Evolutionary conservation across 371 early-diverging fungal genomes (phyloP).

Genomic region (Mucor circinelloides): DNA sequence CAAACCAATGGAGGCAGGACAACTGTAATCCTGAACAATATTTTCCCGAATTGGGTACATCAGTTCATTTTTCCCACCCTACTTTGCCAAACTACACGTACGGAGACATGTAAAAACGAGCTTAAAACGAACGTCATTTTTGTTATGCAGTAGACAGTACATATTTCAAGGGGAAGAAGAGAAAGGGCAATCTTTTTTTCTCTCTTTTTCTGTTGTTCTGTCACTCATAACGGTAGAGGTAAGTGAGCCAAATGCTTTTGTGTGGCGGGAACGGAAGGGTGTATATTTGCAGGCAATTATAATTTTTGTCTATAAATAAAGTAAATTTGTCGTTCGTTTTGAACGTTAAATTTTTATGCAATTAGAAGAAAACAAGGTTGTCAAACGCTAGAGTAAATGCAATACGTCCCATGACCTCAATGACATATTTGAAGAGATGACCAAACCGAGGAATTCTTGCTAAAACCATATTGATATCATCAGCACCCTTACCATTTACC

Average conservation of each 20-base stretch:
- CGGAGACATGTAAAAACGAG: not conserved
- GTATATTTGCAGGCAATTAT: not conserved
- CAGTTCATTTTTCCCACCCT: constrained; percentile 6
- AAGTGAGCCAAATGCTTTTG: not conserved
- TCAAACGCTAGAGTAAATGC: not conserved
- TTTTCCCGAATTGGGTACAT: not conserved
- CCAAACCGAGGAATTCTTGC: not conserved
- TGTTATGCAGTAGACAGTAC: not conserved
- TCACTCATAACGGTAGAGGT: not conserved
- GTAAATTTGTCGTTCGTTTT: not conserved
- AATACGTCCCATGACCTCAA: not conserved
- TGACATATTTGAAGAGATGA: not conserved
- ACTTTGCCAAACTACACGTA: not conserved
- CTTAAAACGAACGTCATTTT: not conserved
- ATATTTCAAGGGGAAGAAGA: not conserved
- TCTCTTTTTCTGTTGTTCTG: not conserved
- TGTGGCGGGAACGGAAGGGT: not conserved
- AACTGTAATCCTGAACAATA: not conserved
- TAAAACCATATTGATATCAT: not conserved
- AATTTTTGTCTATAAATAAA: not conserved
- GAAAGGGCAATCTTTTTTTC: not conserved
- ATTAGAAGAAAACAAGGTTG: not conserved
- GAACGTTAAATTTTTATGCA: not conserved
- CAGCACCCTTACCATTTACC: not conserved
- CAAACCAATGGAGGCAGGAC: constrained; percentile 4